Conservation (phyloP, 164 flowering plant species). For the Sedum album region DNA sequence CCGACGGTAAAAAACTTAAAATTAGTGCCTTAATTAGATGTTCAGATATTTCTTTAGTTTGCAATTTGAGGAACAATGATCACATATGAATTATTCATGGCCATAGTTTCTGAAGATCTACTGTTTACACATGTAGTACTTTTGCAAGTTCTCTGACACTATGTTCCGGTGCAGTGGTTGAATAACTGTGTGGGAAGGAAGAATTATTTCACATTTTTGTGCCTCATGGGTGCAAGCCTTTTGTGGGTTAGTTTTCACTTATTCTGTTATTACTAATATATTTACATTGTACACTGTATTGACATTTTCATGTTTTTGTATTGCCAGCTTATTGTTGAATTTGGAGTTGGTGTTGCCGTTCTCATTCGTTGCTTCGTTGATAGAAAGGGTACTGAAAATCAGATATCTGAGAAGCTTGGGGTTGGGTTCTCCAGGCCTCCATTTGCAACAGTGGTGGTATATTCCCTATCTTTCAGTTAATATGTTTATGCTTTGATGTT, state of each 20-base stretch:
- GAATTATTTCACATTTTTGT: constrained; percentile 70
- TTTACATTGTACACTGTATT: not conserved
- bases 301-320: not conserved
- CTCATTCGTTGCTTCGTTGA: constrained; percentile 67
- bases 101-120: not conserved
- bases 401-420: constrained; percentile 63
- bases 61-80: not conserved
- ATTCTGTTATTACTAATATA: not conserved
- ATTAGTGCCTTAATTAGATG: not conserved
- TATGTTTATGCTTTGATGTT: not conserved
- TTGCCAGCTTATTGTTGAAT: constrained; percentile 58
- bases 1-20: not conserved
- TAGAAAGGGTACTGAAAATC: constrained; percentile 43
- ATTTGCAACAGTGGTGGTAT: constrained; percentile 82
- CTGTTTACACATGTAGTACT: not conserved
- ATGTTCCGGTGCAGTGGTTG: constrained; percentile 57
- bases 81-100: not conserved
- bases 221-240: constrained; percentile 75
- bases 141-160: constrained; percentile 1
- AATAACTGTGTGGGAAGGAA: constrained; percentile 88
- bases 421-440: constrained; percentile 68
- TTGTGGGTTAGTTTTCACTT: constrained; percentile 51
- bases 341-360: constrained; percentile 67
- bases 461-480: constrained; percentile 11
- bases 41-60: not conserved